Conservation (phyloP, 1,139 yeast genomes). For the Kodamaea anthophila region DNA sequence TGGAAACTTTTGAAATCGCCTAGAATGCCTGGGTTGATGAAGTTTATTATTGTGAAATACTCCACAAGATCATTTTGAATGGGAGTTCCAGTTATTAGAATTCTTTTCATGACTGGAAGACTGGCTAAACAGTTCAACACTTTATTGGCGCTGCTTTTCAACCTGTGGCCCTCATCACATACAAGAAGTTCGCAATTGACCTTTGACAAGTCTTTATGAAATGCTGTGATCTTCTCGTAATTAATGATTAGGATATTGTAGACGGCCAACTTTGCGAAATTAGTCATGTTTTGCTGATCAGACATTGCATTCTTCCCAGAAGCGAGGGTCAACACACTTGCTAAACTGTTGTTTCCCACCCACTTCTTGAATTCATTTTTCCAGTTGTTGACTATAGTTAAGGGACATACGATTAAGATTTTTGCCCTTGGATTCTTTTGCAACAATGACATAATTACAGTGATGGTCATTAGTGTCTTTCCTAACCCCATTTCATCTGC, state of each 20-base stretch:
- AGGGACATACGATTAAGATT: constrained; percentile 84
- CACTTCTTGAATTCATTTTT: constrained; percentile 81
- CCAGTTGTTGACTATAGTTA: constrained; percentile 86
- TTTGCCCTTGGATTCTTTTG: constrained; percentile 69
- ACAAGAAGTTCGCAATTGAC: constrained; percentile 65
- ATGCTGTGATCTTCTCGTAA: constrained; percentile 68
- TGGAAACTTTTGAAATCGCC: constrained; percentile 65
- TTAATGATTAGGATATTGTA: constrained; percentile 83
- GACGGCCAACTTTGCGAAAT: constrained; percentile 63
- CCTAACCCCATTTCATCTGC: constrained; percentile 99
- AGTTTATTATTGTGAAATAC: constrained; percentile 74
- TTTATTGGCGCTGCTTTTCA: constrained; percentile 67
- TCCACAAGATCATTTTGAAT: constrained; percentile 88
- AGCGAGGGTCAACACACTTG: constrained; percentile 50
- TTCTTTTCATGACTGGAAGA: constrained; percentile 50
- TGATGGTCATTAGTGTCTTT: constrained; percentile 80
- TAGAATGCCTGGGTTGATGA: constrained; percentile 75
- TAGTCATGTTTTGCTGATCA: constrained; percentile 53
- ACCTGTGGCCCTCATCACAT: constrained; percentile 93
- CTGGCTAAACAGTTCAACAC: constrained; percentile 56
- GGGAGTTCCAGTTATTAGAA: constrained; percentile 87
- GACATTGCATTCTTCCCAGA: constrained; percentile 22
- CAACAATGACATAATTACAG: constrained; percentile 77
- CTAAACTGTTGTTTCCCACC: constrained; percentile 58
- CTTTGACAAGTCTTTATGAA: constrained; percentile 47